Evolutionary conservation across 1,284 basidiomycete species (phyloP), one percentile per base, ranked within the genome.

Genomic region (Meira miltonrushii): DNA sequence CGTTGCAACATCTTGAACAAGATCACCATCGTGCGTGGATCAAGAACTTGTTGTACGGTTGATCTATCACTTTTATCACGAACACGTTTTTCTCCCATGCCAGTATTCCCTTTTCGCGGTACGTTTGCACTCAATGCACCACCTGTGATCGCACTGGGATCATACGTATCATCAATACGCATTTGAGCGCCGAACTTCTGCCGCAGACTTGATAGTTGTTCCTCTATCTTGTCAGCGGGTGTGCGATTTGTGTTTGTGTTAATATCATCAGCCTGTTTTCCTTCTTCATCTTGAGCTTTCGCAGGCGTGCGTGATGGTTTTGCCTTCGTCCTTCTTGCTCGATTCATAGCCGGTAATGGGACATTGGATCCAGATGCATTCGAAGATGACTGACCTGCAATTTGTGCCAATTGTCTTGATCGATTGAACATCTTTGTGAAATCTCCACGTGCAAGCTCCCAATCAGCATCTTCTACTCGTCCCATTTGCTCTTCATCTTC

Each of bases 371-470:
- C 19, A 9, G 39, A 1, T 38, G 41, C 23, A 44, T 23, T 11
- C 8, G n/a, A 23, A 19, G 37, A 25, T 25, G 8, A 13, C n/a
- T 56, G 55, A 11, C 55, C 55, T 19, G 21, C 44, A 19, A 71
- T 69, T 1, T 59, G 60, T 1, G 72, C 72, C 3, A 75, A 62
- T 48, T 75, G 72, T 2, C 74, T 57, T 10, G 74, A 73, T 2
- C 74, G 66, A 39, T 77, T 77, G 69, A 72, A 76, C 47, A 71
- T 70, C 61, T 77, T 77, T 8, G 75, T 77, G 39, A 77, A 77
- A 57, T 77, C 62, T 17, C 74, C 73, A 25, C 74, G 55, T 0
- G 74, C 71, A 1, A 74, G 60, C 54, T 77, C 75, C 75, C 75
- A 77, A 57, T 77, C 75, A 11, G 72, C 75, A 57, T 75, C 75